A percentile compares a stretch with the other conserved stretches of the same genome.
These are phyloP conservation scores for Wallacemonas rigidus DNA, from an alignment of 208 protist genomes.

Conservation along the genomic window DNA sequence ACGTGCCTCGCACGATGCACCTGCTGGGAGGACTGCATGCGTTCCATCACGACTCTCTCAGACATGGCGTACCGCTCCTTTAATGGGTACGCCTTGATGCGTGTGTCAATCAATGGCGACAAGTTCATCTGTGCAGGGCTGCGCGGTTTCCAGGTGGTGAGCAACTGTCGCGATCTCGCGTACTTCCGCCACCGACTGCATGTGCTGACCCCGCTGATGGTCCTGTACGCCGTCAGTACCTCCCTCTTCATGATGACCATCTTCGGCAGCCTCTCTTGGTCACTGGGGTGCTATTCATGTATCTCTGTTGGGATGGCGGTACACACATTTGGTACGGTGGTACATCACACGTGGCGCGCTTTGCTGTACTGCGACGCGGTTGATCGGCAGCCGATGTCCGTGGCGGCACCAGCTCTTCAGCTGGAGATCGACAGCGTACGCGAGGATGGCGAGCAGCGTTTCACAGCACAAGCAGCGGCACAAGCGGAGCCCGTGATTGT, in stretches of 20 bases:
- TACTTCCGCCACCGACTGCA: constrained; percentile 15
- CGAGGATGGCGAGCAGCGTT: constrained; percentile 13
- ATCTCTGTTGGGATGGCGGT: background rate
- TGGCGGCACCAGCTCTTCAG: constrained; percentile 10
- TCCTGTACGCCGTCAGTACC: background rate
- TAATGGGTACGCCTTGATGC: constrained; percentile 4
- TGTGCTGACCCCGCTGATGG: constrained; percentile 9
- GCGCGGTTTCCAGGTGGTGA: background rate
- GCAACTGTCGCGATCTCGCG: background rate
- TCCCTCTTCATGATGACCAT: background rate
- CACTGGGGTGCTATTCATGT: background rate
- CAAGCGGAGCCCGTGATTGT: background rate
- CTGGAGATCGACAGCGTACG: constrained; percentile 7
- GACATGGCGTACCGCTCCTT: constrained; percentile 14
- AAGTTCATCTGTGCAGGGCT: constrained; percentile 6
- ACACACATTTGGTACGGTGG: background rate
- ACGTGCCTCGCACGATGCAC: background rate
- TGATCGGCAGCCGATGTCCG: constrained; percentile 7
- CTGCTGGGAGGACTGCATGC: constrained; percentile 11
- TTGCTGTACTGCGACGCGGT: constrained; percentile 5
- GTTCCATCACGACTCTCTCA: background rate
- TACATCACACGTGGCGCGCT: constrained; percentile 1
- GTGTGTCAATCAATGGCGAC: background rate
- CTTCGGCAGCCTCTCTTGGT: background rate
- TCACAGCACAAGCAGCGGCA: background rate